Evolutionary conservation across 768 basidiomycete species (phyloP).

Genomic region (Russula ochroleuca): DNA sequence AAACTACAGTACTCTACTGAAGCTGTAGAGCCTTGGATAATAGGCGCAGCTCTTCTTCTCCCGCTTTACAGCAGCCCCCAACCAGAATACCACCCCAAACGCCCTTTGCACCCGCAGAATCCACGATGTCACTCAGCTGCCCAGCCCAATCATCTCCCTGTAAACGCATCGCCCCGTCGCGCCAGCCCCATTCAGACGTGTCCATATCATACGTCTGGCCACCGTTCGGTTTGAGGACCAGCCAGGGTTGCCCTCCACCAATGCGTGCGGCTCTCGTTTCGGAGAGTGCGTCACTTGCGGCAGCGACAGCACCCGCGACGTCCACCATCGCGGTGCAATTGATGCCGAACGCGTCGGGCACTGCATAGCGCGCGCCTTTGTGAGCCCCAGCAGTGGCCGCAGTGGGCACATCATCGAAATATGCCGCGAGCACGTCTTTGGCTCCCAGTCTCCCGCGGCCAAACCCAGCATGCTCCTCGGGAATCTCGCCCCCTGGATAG

Average conservation of each 20-base stretch:
- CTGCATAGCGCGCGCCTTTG: slow-evolving; percentile 20
- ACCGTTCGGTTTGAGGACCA: slow-evolving; percentile 73
- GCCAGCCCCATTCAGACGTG: slow-evolving; percentile 42
- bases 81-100: slow-evolving; percentile 52
- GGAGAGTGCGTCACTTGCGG: slow-evolving; percentile 34
- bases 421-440: slow-evolving; percentile 43
- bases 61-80: slow-evolving; percentile 68
- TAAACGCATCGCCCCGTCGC: slow-evolving; percentile 9
- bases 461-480: slow-evolving; percentile 37
- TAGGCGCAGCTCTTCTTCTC: slow-evolving; percentile 47
- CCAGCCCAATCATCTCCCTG: slow-evolving; percentile 38
- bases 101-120: slow-evolving; percentile 24
- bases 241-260: slow-evolving; percentile 40
- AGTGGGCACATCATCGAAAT: slow-evolving; percentile 32
- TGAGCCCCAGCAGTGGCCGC: not conserved
- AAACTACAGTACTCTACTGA: not conserved
- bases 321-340: slow-evolving; percentile 61
- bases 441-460: slow-evolving; percentile 33
- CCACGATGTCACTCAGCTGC: slow-evolving; percentile 32
- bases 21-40: slow-evolving; percentile 1
- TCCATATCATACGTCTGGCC: slow-evolving; percentile 51
- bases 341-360: slow-evolving; percentile 60
- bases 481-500: slow-evolving; percentile 48
- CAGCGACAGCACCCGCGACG: slow-evolving; percentile 39
- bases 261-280: not conserved